Percentiles rank a stretch among this genome's conserved stretches.
Conservation (phyloP, 345 rosid species). For the Ceriops tagal region DNA sequence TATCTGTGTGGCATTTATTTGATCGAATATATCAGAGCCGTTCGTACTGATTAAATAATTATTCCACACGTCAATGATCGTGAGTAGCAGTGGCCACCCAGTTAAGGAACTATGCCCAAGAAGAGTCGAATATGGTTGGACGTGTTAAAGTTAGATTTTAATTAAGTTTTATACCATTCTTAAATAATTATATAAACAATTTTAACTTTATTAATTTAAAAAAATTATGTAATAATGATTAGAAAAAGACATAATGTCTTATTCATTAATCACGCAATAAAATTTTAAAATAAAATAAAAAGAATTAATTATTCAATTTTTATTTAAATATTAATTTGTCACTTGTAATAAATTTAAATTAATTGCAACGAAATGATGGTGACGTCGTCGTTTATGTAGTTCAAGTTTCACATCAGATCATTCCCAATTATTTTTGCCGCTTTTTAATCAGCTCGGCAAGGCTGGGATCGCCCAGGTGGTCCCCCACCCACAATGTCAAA, state of each 20-base stretch:
- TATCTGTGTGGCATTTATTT: not conserved
- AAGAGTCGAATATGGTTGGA: slow-evolving; percentile 51
- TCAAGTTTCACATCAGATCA: slow-evolving; percentile 57
- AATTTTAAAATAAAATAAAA: too few species aligned
- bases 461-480: slow-evolving; percentile 23
- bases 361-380: slow-evolving; percentile 18
- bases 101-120: too few species aligned
- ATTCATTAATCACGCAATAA: too few species aligned
- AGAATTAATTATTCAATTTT: too few species aligned
- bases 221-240: too few species aligned
- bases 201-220: too few species aligned
- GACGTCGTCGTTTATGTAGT: slow-evolving; percentile 44
- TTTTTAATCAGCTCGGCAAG: not conserved
- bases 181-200: too few species aligned
- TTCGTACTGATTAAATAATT: not conserved
- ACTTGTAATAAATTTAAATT: too few species aligned
- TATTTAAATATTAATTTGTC: too few species aligned
- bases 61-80: not conserved
- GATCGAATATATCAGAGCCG: slow-evolving; percentile 17
- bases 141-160: not conserved
- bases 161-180: too few species aligned
- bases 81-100: not conserved
- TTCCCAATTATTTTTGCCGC: slow-evolving; percentile 29
- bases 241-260: too few species aligned
- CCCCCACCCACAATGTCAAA: slow-evolving; percentile 52